Evolutionary conservation across 2,329 filamentous ascomycete genomes (phyloP), one percentile per base, ranked within the genome.

Genomic region (Eutypa lata): DNA sequence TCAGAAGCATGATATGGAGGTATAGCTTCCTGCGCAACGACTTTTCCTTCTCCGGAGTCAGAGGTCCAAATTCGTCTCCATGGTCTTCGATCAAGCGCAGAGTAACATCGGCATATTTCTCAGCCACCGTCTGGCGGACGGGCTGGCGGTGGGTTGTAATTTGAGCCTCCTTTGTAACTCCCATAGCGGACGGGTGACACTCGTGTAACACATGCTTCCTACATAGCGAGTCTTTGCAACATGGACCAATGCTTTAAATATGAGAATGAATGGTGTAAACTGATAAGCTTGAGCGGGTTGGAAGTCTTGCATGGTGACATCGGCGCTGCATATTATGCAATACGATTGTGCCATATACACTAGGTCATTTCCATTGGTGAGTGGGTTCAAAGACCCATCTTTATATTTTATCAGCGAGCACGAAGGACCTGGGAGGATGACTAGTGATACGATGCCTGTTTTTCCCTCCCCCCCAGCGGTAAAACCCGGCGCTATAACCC

Each of bases 91-190:
- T 56, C 4, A 73, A 51, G 0, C 64, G 61, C 7, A 73, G 53
- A 1, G 70, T 73, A n/a, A 66, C 68, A 52, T 73, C 70, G 16
- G 70, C 70, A 49, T 69, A 66, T 47, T 67, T 49, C 19, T 49
- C 47, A 16, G 47, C 21, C 16, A 49, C 47, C 2, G 47, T 49
- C 21, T 38, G 6, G 7, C 35, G 6, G n/a, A 16, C 35, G 13
- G 35, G 35, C 35, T 38, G 35, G 16, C 35, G 35, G 7, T 16
- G 35, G n/a, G 35, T 38, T 14, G 35, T 38, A 38, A 16, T 4
- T 14, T 38, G 7, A 38, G 35, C 35, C n/a, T 38, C 35, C 35
- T 38, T 38, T 38, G 13, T 38, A 16, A 38, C 35, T 7, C n/a
- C 35, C 35, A 38, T 38, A 4, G 35, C 35, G 35, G n/a, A 18